These are phyloP conservation scores for Botrytis byssoidea DNA, from an alignment of 2,329 filamentous ascomycete species.

Conservation along the genomic window DNA sequence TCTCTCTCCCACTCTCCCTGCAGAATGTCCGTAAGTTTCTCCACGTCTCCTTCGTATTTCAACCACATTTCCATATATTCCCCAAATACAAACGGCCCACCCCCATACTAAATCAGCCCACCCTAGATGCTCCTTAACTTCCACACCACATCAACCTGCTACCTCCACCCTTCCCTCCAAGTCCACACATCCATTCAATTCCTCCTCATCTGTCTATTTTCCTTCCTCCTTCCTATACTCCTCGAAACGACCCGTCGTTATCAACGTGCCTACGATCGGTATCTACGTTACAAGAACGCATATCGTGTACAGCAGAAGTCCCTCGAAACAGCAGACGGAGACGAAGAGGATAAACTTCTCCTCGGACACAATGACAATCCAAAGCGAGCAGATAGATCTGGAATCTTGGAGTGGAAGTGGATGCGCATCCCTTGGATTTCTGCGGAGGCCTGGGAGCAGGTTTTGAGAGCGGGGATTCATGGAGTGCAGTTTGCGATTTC, in stretches of 20 bases:
- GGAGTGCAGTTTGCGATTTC: slow-evolving; percentile 28
- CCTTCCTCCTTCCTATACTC: slow-evolving; percentile 30
- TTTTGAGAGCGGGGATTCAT: slow-evolving; percentile 26
- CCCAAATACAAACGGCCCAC: not conserved
- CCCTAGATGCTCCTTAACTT: slow-evolving; percentile 34
- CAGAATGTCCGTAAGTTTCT: slow-evolving; percentile 29
- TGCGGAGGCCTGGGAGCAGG: slow-evolving; percentile 23
- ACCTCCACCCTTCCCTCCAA: slow-evolving; percentile 28
- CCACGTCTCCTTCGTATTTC: not conserved
- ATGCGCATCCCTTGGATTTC: not conserved
- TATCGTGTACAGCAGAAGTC: slow-evolving; percentile 1
- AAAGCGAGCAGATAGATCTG: not conserved
- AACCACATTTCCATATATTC: not conserved
- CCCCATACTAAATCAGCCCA: not conserved
- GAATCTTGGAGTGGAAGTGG: not conserved
- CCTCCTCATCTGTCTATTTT: slow-evolving; percentile 28
- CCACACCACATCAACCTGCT: slow-evolving; percentile 32
- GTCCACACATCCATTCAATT: slow-evolving; percentile 29
- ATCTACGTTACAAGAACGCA: slow-evolving; percentile 19
- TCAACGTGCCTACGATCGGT: slow-evolving; percentile 29
- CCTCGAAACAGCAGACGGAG: slow-evolving; percentile 23
- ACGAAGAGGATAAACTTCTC: slow-evolving; percentile 28
- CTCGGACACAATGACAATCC: not conserved
- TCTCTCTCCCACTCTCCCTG: slow-evolving; percentile 27
- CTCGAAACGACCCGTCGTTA: slow-evolving; percentile 29